A percentile compares a stretch with the other conserved stretches of the same genome.
phyloP scores from a whole-genome alignment of 73 alveolate genomes.

The Uronychia binucleata region DNA sequence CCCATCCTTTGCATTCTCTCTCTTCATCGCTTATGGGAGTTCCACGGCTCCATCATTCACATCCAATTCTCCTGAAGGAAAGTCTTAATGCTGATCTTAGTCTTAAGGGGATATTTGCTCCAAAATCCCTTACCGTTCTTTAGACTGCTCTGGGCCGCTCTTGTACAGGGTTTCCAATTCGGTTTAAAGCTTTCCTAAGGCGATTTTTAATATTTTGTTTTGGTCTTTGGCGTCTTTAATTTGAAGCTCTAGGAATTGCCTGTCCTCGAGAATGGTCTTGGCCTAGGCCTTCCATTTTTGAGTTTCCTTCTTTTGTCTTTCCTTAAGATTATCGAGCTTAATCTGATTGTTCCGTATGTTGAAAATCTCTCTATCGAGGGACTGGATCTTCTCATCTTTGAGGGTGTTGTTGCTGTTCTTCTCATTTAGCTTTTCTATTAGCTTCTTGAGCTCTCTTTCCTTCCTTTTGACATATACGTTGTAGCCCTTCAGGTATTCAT shows the following conservation, averaged over 20 bases:
- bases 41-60: constrained; percentile 15
- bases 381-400: constrained; percentile 48
- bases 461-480: constrained; percentile 51
- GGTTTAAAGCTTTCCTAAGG: constrained; percentile 34
- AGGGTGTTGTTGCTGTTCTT: constrained; percentile 57
- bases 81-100: too few relatives aligned
- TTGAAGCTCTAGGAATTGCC: constrained; percentile 30
- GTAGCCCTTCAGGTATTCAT: constrained; percentile 49
- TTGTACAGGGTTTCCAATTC: constrained; percentile 22
- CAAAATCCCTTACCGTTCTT: background rate
- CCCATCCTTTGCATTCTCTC: background rate
- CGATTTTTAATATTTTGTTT: constrained; percentile 40
- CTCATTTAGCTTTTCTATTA: constrained; percentile 51
- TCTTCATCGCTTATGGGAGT: constrained; percentile 13
- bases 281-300: constrained; percentile 38
- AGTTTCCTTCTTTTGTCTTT: background rate
- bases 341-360: constrained; percentile 44
- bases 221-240: constrained; percentile 50
- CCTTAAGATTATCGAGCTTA: constrained; percentile 18
- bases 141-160: background rate
- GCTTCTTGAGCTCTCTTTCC: constrained; percentile 48
- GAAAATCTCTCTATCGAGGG: constrained; percentile 33
- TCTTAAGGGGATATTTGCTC: too few relatives aligned
- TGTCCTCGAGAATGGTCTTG: constrained; percentile 24
- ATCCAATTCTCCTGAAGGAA: background rate